Conservation (phyloP, 768 basidiomycete species). For the Fomitopsis pulvina region DNA sequence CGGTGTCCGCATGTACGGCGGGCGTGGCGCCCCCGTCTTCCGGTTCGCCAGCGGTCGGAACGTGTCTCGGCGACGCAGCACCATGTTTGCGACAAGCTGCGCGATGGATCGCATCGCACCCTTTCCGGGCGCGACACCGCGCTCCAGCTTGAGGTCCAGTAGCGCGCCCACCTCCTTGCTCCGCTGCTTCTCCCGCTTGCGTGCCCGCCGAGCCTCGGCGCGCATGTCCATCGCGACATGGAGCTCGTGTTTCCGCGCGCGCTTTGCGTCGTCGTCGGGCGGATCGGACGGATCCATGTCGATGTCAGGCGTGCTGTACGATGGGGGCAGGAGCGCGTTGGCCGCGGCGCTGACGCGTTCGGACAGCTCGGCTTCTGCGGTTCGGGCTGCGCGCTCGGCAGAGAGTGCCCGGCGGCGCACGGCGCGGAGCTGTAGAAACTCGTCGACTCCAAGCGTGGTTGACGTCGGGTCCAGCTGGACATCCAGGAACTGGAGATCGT, state of each 20-base stretch:
- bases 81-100: conserved; percentile 42
- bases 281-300: conserved; percentile 30
- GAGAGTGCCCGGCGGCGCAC: conserved; percentile 13
- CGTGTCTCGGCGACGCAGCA: conserved; percentile 36
- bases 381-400: conserved; percentile 18
- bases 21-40: conserved; percentile 16
- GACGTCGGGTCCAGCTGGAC: conserved; percentile 17
- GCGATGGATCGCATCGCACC: conserved; percentile 24
- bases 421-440: conserved; percentile 17
- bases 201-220: conserved; percentile 36
- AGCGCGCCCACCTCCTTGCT: conserved; percentile 50
- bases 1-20: conserved; percentile 23
- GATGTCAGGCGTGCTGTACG: conserved; percentile 32
- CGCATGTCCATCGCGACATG: conserved; percentile 32
- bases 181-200: conserved; percentile 48
- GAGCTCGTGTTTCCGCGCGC: conserved; percentile 20
- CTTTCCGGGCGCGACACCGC: conserved; percentile 15
- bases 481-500: conserved; percentile 21
- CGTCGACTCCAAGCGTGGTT: conserved; percentile 15
- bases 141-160: conserved; percentile 46
- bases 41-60: conserved; percentile 32
- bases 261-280: conserved; percentile 15
- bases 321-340: conserved; percentile 28
- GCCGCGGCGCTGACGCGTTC: conserved; percentile 22
- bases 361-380: conserved; percentile 19